These are phyloP conservation scores for Microsporum canis DNA, from an alignment of 2,329 filamentous ascomycete genomes.

Conservation along the genomic window DNA sequence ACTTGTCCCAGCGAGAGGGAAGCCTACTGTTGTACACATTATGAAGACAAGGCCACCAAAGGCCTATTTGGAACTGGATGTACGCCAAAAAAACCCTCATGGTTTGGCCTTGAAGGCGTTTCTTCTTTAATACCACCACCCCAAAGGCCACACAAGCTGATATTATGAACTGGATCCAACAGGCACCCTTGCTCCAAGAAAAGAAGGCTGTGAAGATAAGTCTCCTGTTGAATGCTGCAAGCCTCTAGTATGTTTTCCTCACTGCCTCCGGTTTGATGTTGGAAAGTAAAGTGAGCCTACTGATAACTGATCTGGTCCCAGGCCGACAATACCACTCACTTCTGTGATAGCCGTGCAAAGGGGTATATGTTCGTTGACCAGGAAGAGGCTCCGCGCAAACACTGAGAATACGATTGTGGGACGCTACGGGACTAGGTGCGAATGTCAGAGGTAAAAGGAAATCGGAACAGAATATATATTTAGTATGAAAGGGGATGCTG, in stretches of 20 bases:
- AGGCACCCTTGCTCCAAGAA: conserved; percentile 8
- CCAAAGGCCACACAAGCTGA: not conserved
- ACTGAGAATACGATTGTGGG: not conserved
- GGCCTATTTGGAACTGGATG: conserved; percentile 9
- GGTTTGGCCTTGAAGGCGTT: not conserved
- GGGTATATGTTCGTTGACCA: not conserved
- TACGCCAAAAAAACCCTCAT: not conserved
- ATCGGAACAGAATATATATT: not conserved
- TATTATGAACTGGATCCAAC: not conserved
- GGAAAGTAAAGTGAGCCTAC: not conserved
- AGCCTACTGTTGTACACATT: conserved; percentile 10
- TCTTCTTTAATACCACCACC: not conserved
- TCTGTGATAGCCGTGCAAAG: conserved; percentile 5
- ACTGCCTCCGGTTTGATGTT: not conserved
- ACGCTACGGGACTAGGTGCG: not conserved
- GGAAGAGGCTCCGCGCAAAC: not conserved
- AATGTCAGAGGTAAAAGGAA: not conserved
- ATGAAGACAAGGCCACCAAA: not conserved
- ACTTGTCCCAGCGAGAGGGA: conserved; percentile 15
- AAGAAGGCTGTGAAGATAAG: conserved; percentile 7
- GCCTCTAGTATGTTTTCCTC: not conserved
- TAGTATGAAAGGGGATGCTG: not conserved
- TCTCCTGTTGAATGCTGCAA: conserved; percentile 11
- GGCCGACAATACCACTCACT: conserved; percentile 5
- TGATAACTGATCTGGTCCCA: not conserved